phyloP scores from a whole-genome alignment of 495 filamentous ascomycete species.

The Lichina pygmaea region DNA sequence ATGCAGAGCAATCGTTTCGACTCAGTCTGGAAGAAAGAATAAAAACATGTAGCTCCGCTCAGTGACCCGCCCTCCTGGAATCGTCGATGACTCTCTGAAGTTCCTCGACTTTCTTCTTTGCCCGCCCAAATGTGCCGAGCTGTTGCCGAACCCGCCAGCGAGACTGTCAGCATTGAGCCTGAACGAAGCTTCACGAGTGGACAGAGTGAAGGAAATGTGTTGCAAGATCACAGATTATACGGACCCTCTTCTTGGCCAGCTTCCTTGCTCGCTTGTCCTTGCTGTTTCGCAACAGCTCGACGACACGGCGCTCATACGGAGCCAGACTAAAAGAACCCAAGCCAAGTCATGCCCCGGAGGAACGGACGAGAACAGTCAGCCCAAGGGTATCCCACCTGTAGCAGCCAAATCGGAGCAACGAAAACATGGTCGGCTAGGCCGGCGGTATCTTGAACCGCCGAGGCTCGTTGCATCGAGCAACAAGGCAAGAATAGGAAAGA shows the following conservation, averaged over 20 bases:
- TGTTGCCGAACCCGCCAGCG: slow-evolving; percentile 9
- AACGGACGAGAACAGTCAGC: neutral
- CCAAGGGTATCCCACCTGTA: no score
- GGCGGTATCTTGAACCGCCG: neutral
- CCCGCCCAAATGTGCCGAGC: slow-evolving; percentile 92
- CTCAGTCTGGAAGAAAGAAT: neutral
- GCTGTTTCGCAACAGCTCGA: slow-evolving; percentile 93
- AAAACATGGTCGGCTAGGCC: neutral
- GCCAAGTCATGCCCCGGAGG: no score
- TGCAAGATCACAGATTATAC: slow-evolving; percentile 7
- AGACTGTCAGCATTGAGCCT: slow-evolving; percentile 2
- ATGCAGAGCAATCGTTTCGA: no score
- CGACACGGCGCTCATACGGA: slow-evolving; percentile 92
- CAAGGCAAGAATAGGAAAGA: neutral
- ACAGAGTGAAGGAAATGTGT: neutral
- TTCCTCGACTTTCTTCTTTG: slow-evolving; percentile 98
- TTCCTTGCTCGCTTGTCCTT: slow-evolving; percentile 98
- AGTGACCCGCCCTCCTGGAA: slow-evolving; percentile 62
- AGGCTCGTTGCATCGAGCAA: neutral
- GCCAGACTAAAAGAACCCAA: slow-evolving; percentile 33
- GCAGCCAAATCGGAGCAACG: no score
- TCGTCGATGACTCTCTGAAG: slow-evolving; percentile 93
- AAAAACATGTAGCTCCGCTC: slow-evolving; percentile 13
- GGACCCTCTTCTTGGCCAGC: slow-evolving; percentile 94
- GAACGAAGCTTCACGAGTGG: neutral